These are phyloP conservation scores for Nowakowskiella sp. DNA, from an alignment of 192 early-diverging fungal species.

Conservation along the genomic window DNA sequence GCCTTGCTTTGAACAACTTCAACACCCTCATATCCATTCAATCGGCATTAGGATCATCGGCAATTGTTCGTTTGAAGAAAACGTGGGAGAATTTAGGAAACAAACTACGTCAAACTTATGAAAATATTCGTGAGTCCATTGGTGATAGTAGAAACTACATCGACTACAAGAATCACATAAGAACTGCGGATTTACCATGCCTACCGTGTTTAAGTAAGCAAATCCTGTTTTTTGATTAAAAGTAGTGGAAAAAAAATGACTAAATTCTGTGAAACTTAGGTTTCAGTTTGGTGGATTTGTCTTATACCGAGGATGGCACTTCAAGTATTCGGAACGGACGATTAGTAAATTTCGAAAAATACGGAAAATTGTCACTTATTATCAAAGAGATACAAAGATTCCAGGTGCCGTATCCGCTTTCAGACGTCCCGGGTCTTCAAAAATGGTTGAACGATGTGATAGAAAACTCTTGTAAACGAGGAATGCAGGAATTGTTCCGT, in stretches of 20 bases:
- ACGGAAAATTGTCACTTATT: slow-evolving; percentile 48
- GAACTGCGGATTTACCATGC: slow-evolving; percentile 16
- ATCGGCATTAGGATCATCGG: slow-evolving; percentile 37
- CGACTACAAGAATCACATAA: slow-evolving; percentile 30
- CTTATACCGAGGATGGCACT: slow-evolving; percentile 46
- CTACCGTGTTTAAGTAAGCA: slow-evolving; percentile 40
- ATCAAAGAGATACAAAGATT: slow-evolving; percentile 70
- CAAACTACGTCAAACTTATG: slow-evolving; percentile 26
- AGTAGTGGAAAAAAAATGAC: too few species aligned
- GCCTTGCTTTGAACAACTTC: slow-evolving; percentile 34
- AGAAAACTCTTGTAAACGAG: slow-evolving; percentile 3
- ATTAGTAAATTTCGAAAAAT: slow-evolving; percentile 80
- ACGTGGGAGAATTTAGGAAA: slow-evolving; percentile 39
- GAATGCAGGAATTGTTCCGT: slow-evolving; percentile 26
- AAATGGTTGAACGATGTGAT: slow-evolving; percentile 18
- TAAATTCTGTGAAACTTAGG: too few species aligned
- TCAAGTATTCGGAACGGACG: slow-evolving; percentile 27
- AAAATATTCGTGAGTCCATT: slow-evolving; percentile 16
- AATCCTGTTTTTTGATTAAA: too few species aligned
- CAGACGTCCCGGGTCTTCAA: slow-evolving; percentile 28
- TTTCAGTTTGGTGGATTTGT: too few species aligned
- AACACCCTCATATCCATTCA: slow-evolving; percentile 38
- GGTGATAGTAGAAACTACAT: slow-evolving; percentile 34
- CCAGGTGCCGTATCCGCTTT: slow-evolving; percentile 57
- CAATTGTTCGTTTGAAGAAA: slow-evolving; percentile 37